Conservation (phyloP, 108 stramenopile species). For the Licmophora abbreviata region DNA sequence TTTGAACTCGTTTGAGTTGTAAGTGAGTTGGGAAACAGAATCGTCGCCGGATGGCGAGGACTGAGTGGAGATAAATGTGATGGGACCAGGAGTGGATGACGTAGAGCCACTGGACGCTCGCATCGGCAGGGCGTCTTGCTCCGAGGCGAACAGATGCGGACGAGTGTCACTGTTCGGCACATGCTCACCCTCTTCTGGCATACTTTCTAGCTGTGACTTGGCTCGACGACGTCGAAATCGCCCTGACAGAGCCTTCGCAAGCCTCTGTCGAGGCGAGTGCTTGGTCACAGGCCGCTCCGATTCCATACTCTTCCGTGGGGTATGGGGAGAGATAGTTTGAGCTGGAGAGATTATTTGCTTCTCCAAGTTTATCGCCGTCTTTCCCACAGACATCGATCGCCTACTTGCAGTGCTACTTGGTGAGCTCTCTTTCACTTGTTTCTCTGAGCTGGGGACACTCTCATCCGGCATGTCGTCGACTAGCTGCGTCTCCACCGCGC, state of each 20-base stretch:
- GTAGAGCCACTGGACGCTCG: constrained; percentile 7
- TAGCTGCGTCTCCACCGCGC: too few relatives aligned
- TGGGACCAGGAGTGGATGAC: constrained; percentile 11
- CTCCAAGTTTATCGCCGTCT: too few relatives aligned
- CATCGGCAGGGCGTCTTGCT: neutral
- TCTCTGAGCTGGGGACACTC: neutral
- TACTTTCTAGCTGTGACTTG: constrained; percentile 9
- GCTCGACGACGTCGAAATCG: constrained; percentile 1
- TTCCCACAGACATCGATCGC: too few relatives aligned
- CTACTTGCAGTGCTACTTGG: too few relatives aligned
- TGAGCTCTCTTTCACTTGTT: neutral
- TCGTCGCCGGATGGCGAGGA: constrained; percentile 11
- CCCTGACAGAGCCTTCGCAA: neutral
- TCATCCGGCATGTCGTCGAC: neutral
- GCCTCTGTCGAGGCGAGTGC: neutral
- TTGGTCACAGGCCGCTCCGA: neutral
- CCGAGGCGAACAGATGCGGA: constrained; percentile 5
- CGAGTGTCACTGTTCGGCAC: too few relatives aligned
- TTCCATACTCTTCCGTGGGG: neutral
- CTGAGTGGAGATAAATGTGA: constrained; percentile 12
- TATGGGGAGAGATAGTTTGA: neutral
- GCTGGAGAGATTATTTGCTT: neutral
- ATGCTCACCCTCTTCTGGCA: constrained; percentile 28
- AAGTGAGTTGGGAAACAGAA: constrained; percentile 38
- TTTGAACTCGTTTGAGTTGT: constrained; percentile 18